A percentile compares a stretch with the other conserved stretches of the same genome.
phyloP scores from a whole-genome alignment of 2,329 filamentous ascomycete species.

The Botryotinia calthae region DNA sequence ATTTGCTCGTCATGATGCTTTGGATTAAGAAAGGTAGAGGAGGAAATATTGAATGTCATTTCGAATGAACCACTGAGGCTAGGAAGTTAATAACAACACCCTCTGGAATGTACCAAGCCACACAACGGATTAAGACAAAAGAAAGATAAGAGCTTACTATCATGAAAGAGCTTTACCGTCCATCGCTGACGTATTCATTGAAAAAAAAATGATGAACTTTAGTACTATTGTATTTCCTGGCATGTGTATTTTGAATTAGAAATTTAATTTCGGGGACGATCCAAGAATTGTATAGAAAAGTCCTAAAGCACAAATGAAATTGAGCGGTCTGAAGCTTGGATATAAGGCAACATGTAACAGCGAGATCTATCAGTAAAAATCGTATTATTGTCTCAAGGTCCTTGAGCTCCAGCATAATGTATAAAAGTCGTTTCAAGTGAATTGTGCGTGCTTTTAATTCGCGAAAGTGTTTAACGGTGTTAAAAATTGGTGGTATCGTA shows the following conservation, averaged over 20 bases:
- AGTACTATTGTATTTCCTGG: not conserved
- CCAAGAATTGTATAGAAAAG: not conserved
- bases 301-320: not conserved
- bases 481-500: not conserved
- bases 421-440: not conserved
- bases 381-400: not conserved
- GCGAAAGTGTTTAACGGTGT: not conserved
- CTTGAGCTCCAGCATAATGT: not conserved
- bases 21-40: not conserved
- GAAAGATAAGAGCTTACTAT: not conserved
- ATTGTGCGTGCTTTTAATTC: not conserved
- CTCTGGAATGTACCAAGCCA: constrained; percentile 14
- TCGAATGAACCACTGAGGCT: not conserved
- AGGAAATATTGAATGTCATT: not conserved
- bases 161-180: not conserved
- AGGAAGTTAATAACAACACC: not conserved
- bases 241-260: not conserved
- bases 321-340: not conserved
- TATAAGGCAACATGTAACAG: not conserved
- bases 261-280: not conserved
- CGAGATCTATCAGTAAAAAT: not conserved
- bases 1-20: not conserved
- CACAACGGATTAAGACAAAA: not conserved
- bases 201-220: not conserved
- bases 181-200: not conserved